A percentile compares a stretch with the other conserved stretches of the same genome.
These are phyloP conservation scores for Stellera chamaejasme DNA, from an alignment of 345 rosid genomes.

Conservation along the genomic window DNA sequence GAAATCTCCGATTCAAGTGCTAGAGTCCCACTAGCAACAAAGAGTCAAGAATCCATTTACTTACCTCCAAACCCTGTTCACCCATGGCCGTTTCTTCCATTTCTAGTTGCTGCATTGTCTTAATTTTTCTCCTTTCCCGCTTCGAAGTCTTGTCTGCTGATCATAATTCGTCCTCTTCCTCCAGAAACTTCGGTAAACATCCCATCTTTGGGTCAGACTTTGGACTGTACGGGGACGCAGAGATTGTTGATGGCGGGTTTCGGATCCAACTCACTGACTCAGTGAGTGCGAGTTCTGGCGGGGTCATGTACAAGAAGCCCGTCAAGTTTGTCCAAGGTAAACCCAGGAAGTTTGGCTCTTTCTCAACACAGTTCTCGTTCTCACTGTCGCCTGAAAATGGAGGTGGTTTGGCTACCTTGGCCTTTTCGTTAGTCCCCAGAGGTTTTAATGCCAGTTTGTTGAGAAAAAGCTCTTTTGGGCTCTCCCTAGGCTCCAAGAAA, in stretches of 20 bases:
- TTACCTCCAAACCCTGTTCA: conserved; percentile 16
- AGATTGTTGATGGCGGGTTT: conserved; percentile 36
- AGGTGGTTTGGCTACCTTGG: conserved; percentile 66
- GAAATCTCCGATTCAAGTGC: conserved; percentile 24
- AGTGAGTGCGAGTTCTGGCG: conserved; percentile 41
- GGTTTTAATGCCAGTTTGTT: conserved; percentile 25
- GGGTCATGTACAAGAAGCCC: conserved; percentile 59
- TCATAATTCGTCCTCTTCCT: conserved; percentile 38
- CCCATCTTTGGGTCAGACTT: conserved; percentile 41
- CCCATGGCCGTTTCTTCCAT: conserved; percentile 43
- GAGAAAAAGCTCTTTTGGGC: conserved; percentile 37
- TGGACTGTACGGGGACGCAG: conserved; percentile 59
- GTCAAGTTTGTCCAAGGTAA: conserved; percentile 46
- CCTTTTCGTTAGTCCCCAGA: conserved; percentile 54
- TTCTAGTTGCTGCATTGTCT: conserved; percentile 18
- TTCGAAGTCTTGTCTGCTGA: conserved; percentile 30
- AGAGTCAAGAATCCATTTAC: conserved; percentile 13
- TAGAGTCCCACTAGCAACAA: conserved; percentile 11
- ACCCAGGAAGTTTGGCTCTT: conserved; percentile 36
- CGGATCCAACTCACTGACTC: conserved; percentile 51
- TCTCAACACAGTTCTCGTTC: conserved; percentile 60
- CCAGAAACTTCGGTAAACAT: conserved; percentile 35
- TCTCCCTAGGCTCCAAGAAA: conserved; percentile 25
- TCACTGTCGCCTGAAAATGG: conserved; percentile 35
- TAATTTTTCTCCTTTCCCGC: conserved; percentile 26